Conservation (phyloP, 164 flowering plant genomes). For the Stephania japonica region DNA sequence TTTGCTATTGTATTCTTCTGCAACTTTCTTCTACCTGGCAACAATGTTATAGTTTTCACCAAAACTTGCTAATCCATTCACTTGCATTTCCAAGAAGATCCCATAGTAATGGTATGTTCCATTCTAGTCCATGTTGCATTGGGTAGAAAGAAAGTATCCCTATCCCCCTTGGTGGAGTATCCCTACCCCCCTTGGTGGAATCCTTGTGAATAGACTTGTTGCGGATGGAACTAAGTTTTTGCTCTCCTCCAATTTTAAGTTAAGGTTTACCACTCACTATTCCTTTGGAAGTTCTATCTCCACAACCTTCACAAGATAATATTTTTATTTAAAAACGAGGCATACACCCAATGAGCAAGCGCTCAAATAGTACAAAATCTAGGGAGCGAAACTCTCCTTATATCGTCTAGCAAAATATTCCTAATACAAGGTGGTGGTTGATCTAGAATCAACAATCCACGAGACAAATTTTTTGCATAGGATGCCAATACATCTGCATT, state of each 20-base stretch:
- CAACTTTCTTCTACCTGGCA: slow-evolving; percentile 56
- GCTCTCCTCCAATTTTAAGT: slow-evolving; percentile 83
- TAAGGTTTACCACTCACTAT: slow-evolving; percentile 86
- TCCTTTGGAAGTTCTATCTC: slow-evolving; percentile 82
- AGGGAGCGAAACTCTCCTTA: no score
- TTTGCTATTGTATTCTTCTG: slow-evolving; percentile 65
- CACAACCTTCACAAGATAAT: slow-evolving; percentile 89
- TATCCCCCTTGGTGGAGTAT: slow-evolving; percentile 96
- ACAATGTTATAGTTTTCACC: slow-evolving; percentile 91
- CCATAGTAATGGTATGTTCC: slow-evolving; percentile 86
- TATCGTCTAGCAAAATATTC: no score
- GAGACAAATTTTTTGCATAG: no score
- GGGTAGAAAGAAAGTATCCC: slow-evolving; percentile 92
- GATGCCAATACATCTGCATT: no score
- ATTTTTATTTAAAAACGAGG: no score
- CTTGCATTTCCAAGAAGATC: slow-evolving; percentile 91
- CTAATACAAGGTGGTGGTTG: no score
- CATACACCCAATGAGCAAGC: no score
- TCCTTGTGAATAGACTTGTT: slow-evolving; percentile 89
- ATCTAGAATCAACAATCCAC: no score
- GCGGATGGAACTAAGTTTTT: slow-evolving; percentile 64
- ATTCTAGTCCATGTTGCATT: slow-evolving; percentile 98
- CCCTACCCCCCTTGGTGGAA: slow-evolving; percentile 87
- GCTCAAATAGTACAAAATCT: no score
- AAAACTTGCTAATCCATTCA: slow-evolving; percentile 76